phyloP scores from a whole-genome alignment of 2,329 filamentous ascomycete genomes.

The Bisporella sp. region DNA sequence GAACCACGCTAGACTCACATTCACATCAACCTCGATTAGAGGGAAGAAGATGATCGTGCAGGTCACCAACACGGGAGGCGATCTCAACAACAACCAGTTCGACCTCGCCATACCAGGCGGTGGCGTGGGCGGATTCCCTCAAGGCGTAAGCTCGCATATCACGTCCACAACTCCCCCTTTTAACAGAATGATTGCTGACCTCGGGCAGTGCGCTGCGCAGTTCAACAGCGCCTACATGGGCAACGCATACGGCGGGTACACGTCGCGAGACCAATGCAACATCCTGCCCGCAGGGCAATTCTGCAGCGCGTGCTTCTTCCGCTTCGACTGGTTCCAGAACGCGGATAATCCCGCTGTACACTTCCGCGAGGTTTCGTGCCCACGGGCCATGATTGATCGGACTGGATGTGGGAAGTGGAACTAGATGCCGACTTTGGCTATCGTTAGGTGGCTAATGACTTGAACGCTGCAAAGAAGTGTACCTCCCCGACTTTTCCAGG shows the following conservation, averaged over 20 bases:
- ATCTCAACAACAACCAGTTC: conserved; percentile 50
- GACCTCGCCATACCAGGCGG: conserved; percentile 34
- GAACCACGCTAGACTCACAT: conserved; percentile 21
- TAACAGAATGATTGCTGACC: conserved; percentile 48
- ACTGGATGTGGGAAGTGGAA: conserved; percentile 29
- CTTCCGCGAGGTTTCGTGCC: conserved; percentile 40
- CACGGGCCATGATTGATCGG: conserved; percentile 34
- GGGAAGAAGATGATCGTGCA: conserved; percentile 60
- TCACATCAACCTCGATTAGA: conserved; percentile 40
- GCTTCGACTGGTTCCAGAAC: conserved; percentile 44
- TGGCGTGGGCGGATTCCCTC: too few species aligned
- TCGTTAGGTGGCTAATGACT: too few species aligned
- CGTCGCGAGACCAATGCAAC: conserved; percentile 34
- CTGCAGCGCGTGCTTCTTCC: conserved; percentile 42
- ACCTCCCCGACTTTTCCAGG: too few species aligned
- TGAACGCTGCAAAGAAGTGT: too few species aligned
- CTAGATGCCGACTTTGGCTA: too few species aligned
- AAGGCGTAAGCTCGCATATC: background rate
- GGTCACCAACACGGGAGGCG: conserved; percentile 54
- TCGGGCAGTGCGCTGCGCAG: conserved; percentile 38
- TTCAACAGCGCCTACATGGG: conserved; percentile 38
- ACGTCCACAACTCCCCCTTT: conserved; percentile 39
- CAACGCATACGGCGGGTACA: conserved; percentile 41
- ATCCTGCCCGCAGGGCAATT: conserved; percentile 30
- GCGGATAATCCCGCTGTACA: conserved; percentile 39